These are phyloP conservation scores for Barnettozyma hawaiiensis DNA, from an alignment of 1,139 yeast species.

Conservation along the genomic window DNA sequence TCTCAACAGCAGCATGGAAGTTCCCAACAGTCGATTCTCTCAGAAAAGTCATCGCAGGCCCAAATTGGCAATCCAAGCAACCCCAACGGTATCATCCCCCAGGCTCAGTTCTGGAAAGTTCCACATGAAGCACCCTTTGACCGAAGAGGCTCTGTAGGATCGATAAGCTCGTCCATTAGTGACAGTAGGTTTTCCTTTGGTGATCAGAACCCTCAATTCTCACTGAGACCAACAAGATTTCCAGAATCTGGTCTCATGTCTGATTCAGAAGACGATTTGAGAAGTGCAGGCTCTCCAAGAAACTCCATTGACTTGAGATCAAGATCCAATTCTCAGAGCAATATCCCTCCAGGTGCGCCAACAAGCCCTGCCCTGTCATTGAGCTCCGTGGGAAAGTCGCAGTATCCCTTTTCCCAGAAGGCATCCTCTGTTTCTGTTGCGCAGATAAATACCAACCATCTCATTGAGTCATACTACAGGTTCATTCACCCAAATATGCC, in stretches of 20 bases:
- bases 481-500: slow-evolving; percentile 54
- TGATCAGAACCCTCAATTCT: slow-evolving; percentile 9
- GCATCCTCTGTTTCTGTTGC: slow-evolving; percentile 6
- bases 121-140: slow-evolving; percentile 31
- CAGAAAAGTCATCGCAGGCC: slow-evolving; percentile 1
- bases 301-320: slow-evolving; percentile 35
- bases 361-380: slow-evolving; percentile 29
- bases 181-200: slow-evolving; percentile 21
- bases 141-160: slow-evolving; percentile 32
- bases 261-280: slow-evolving; percentile 35
- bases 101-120: slow-evolving; percentile 36
- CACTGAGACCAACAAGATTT: slow-evolving; percentile 12
- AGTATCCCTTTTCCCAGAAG: slow-evolving; percentile 7
- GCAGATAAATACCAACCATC: slow-evolving; percentile 12
- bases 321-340: slow-evolving; percentile 24
- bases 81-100: slow-evolving; percentile 18
- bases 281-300: slow-evolving; percentile 36
- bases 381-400: slow-evolving; percentile 34
- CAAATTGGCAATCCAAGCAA: slow-evolving; percentile 5
- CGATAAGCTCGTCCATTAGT: slow-evolving; percentile 29
- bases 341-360: slow-evolving; percentile 19
- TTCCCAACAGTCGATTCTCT: slow-evolving; percentile 5
- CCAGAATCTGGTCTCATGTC: slow-evolving; percentile 27
- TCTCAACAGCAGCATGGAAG: slow-evolving; percentile 7
- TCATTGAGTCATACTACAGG: slow-evolving; percentile 42